Percentiles rank a stretch among this genome's conserved stretches.
Conservation (phyloP, 257 asterid genomes). For the Penstemon newberryi region DNA sequence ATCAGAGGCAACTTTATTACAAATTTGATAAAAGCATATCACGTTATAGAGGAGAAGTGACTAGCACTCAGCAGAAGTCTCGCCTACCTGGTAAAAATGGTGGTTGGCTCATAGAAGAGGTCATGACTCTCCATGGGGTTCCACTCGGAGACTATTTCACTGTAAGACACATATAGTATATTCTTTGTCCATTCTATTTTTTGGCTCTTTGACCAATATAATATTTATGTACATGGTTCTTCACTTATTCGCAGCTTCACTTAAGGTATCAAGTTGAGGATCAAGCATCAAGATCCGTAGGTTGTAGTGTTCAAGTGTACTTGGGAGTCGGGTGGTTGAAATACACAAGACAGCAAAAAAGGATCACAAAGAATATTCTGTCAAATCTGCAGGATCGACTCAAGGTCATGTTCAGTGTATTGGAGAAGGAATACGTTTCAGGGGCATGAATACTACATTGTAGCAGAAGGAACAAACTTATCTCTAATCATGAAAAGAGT, state of each 20-base stretch:
- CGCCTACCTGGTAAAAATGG: slow-evolving; percentile 60
- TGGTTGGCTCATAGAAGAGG: slow-evolving; percentile 93
- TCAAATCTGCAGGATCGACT: slow-evolving; percentile 77
- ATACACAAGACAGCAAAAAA: slow-evolving; percentile 67
- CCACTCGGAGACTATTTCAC: slow-evolving; percentile 94
- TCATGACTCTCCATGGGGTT: slow-evolving; percentile 94
- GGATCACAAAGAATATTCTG: slow-evolving; percentile 75
- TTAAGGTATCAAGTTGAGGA: slow-evolving; percentile 84
- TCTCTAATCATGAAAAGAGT: neutral
- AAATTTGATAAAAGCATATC: slow-evolving; percentile 79
- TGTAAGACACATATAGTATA: slow-evolving; percentile 39
- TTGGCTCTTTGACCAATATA: neutral
- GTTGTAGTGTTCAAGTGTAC: slow-evolving; percentile 78
- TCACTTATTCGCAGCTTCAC: slow-evolving; percentile 64
- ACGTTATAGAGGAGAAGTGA: slow-evolving; percentile 87
- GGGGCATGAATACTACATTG: slow-evolving; percentile 23
- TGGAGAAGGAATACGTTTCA: slow-evolving; percentile 89
- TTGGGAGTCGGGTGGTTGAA: slow-evolving; percentile 86
- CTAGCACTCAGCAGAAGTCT: slow-evolving; percentile 93
- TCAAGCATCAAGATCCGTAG: slow-evolving; percentile 62
- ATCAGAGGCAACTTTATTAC: slow-evolving; percentile 86
- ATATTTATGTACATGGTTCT: neutral
- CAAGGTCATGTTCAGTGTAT: slow-evolving; percentile 65
- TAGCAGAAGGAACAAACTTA: neutral
- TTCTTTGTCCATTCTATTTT: neutral